phyloP scores from a whole-genome alignment of 495 filamentous ascomycete species.

The Neurospora sp. region DNA sequence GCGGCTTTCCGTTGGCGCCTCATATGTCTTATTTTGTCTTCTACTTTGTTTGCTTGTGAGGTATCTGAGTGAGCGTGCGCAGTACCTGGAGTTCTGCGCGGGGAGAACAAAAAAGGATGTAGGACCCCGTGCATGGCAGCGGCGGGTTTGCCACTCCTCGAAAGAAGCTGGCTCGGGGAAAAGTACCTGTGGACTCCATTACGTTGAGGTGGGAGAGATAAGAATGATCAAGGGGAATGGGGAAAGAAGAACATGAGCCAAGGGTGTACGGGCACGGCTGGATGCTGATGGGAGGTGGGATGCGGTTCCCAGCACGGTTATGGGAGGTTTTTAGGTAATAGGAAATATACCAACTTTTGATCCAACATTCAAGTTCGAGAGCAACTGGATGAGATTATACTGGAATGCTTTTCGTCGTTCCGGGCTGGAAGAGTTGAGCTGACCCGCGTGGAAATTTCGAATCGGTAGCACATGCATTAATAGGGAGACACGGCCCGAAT shows the following conservation, averaged over 20 bases:
- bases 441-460: background rate
- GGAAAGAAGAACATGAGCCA: background rate
- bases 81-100: background rate
- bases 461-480: background rate
- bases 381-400: background rate
- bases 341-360: background rate
- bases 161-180: background rate
- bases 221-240: background rate
- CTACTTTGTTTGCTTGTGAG: background rate
- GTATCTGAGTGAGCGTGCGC: background rate
- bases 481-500: background rate
- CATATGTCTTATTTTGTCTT: background rate
- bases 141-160: background rate
- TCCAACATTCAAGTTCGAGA: background rate
- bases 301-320: background rate
- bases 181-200: background rate
- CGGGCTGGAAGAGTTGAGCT: background rate
- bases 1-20: background rate
- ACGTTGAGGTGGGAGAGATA: background rate
- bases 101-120: background rate
- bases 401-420: background rate
- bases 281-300: background rate
- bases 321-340: background rate
- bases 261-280: background rate
- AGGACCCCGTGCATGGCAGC: background rate